Evolutionary conservation across 169 alveolate genomes (phyloP), one percentile per base, ranked within the genome.

Genomic region (Plasmodium sp.): DNA sequence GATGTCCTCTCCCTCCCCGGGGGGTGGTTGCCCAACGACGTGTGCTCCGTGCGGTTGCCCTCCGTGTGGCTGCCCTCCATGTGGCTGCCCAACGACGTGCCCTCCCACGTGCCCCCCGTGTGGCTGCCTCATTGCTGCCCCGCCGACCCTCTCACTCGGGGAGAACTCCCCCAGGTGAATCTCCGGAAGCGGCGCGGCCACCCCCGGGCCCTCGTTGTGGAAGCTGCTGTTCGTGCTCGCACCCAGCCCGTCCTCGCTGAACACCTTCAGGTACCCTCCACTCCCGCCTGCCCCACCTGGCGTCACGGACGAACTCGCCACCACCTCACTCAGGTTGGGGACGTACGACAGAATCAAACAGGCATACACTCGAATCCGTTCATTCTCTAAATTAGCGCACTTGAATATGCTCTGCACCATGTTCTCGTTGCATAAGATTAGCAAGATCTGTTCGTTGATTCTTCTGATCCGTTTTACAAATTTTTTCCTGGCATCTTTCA

Each of bases 391-490:
- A 43, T 80, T 54, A 4, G 90, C 58, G 80, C 94, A 88, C 27
- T 88, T 88, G 31, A 62, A 88, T 79, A 88, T 88, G 36, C 81
- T 88, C 2, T 36, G 71, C n/a, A 88, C 82, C 94, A 88, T 88
- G 3, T 77, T 54, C 22, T 88, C 94, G 39, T 88, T 88, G 18
- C 94, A 79, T 2, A 88, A 34, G 39, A 88, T 88, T 18, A 88
- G 67, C 33, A 88, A 2, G 2, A 88, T 88, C 39, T 88, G 94
- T 36, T 88, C 94, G 51, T 88, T 88, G 33, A 80, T 88, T 80
- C 90, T 88, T 16, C 90, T 41, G 27, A 88, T 80, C 48, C 83
- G 36, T 39, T 82, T 54, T 3, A 43, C 91, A 27, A 12, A 88
- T 39, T 79, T 88, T 12, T 58, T 79, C 43, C 94, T 43, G 27